Percentiles rank a stretch among this genome's conserved stretches.
Conservation (phyloP, 345 rosid species). For the Fremontodendron californicum region DNA sequence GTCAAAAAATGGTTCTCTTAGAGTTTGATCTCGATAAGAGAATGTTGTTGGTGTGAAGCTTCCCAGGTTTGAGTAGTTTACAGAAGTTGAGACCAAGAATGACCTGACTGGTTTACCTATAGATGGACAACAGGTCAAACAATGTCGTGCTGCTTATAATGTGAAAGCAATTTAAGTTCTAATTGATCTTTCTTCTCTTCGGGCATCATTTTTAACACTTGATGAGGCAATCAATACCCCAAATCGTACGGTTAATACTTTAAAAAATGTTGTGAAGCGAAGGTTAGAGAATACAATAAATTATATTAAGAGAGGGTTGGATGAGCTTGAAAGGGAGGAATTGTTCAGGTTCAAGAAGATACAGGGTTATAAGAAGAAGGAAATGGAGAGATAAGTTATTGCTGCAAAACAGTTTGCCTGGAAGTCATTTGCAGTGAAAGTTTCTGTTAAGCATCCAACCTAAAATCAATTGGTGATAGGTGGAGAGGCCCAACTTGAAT, state of each 20-base stretch:
- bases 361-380: slow-evolving; percentile 76
- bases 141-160: slow-evolving; percentile 80
- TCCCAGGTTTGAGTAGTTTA: slow-evolving; percentile 73
- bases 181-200: slow-evolving; percentile 88
- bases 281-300: slow-evolving; percentile 72
- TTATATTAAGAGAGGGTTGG: slow-evolving; percentile 82
- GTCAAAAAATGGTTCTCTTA: slow-evolving; percentile 72
- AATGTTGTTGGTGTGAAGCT: slow-evolving; percentile 89
- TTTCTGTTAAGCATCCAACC: no score
- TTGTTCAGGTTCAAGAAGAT: slow-evolving; percentile 89
- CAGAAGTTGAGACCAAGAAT: slow-evolving; percentile 78
- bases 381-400: slow-evolving; percentile 47
- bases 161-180: slow-evolving; percentile 83
- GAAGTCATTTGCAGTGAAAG: slow-evolving; percentile 52
- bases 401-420: slow-evolving; percentile 53
- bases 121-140: slow-evolving; percentile 87
- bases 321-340: slow-evolving; percentile 88
- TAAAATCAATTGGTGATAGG: no score
- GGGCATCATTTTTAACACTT: slow-evolving; percentile 84
- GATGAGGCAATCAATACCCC: slow-evolving; percentile 94
- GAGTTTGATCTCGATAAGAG: slow-evolving; percentile 71
- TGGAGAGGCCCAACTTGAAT: no score
- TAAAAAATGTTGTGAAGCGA: slow-evolving; percentile 88
- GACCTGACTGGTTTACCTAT: slow-evolving; percentile 85
- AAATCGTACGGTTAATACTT: slow-evolving; percentile 78